Evolutionary conservation across 2,329 filamentous ascomycete species (phyloP), one percentile per base, ranked within the genome.

Genomic region (Alternaria viburni): DNA sequence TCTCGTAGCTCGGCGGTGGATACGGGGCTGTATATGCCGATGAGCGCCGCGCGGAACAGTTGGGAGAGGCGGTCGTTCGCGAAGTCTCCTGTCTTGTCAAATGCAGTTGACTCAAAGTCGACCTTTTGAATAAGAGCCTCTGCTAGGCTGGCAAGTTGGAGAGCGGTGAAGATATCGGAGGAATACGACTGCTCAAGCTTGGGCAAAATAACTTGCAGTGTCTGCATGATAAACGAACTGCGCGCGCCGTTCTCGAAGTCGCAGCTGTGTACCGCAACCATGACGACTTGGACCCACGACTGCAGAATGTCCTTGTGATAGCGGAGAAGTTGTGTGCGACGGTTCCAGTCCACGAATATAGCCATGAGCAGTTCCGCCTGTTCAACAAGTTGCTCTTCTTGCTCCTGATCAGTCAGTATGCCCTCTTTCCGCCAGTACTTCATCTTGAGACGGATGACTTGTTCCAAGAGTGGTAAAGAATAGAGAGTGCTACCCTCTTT

Each of bases 1-100:
- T 96, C 89, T 54, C 96, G 90, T 43, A 99, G 83, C 58, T 89
- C 86, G 15, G 91, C 83, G 57, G 88, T 90, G 5, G 90, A 89
- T 2, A 89, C 86, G 74, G 91, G 90, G 65, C 91, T 89, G 68
- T 90, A 88, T 58, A 97, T 91, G 6, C 93, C 93, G 70, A 90
- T 87, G 13, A 97, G 84, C 65, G 92, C 94, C 43, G 93, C 88
- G 66, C 97, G 92, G 84, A 99, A 97, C 5, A 98, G 87, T 75
- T 97, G 91, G 75, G 93, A 94, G 0, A 98, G 86, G 74, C 96
- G 93, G 77, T 98, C 95, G 75, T 93, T 92, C 32, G 96, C 89
- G 25, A 95, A 85, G 76, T 93, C 93, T 36, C 90, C 85, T 12
- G 81, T 82, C 67, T 81, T 80, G 56, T 83, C 82, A 28, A 81